A percentile compares a stretch with the other conserved stretches of the same genome.
These are phyloP conservation scores for Lipomyces starkeyi DNA, from an alignment of 805 yeast genomes.

Conservation along the genomic window DNA sequence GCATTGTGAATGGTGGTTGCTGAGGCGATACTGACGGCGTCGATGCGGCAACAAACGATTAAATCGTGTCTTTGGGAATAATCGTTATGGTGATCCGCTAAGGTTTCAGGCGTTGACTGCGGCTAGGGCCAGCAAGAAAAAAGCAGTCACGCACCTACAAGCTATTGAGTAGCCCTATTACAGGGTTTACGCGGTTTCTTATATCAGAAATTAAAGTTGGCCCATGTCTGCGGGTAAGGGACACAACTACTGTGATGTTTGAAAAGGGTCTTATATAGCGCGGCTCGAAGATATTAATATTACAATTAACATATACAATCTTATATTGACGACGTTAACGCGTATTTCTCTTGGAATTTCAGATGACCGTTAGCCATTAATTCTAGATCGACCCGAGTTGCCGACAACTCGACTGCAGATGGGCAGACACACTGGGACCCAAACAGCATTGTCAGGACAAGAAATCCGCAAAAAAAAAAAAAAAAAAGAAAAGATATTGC, in stretches of 20 bases:
- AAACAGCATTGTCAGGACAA: neutral
- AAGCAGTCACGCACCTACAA: neutral
- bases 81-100: neutral
- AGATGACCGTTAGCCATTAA: too few relatives aligned
- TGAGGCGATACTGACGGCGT: neutral
- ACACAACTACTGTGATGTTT: too few relatives aligned
- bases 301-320: too few relatives aligned
- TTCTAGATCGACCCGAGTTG: too few relatives aligned
- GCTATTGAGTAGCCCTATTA: neutral
- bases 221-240: neutral
- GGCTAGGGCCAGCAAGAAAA: neutral
- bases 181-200: neutral
- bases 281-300: too few relatives aligned
- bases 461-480: neutral
- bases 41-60: neutral
- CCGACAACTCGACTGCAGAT: too few relatives aligned
- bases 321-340: too few relatives aligned
- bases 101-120: neutral
- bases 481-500: too few relatives aligned
- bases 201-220: neutral
- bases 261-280: too few relatives aligned
- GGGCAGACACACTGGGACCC: too few relatives aligned
- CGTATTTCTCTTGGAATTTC: too few relatives aligned
- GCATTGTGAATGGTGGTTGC: slow-evolving; percentile 26
- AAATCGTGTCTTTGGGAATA: neutral